Conservation (phyloP, 2,329 filamentous ascomycete genomes). For the Kalmusia sp. region DNA sequence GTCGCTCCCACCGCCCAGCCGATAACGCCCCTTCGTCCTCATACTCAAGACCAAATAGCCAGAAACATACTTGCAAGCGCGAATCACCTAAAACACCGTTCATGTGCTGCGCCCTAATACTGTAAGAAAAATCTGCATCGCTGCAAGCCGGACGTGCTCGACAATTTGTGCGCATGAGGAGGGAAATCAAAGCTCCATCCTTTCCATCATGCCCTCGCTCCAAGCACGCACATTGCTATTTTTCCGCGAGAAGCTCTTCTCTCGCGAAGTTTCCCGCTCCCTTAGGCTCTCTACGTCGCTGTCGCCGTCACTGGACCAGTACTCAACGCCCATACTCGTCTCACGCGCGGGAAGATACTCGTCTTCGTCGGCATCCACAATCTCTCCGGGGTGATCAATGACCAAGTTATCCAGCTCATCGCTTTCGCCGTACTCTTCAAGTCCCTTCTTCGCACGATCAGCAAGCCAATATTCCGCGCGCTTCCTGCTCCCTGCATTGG, state of each 20-base stretch:
- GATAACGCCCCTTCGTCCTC: conserved; percentile 15
- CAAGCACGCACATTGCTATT: conserved; percentile 58
- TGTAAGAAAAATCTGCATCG: too few relatives aligned
- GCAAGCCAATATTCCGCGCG: conserved; percentile 90
- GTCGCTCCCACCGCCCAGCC: conserved; percentile 33
- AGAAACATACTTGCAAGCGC: not conserved
- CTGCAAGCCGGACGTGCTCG: too few relatives aligned
- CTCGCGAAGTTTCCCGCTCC: conserved; percentile 41
- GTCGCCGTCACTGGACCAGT: conserved; percentile 39
- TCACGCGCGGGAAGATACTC: conserved; percentile 41
- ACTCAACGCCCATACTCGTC: conserved; percentile 39
- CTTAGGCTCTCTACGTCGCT: conserved; percentile 43
- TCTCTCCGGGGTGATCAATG: conserved; percentile 46
- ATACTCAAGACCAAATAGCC: conserved; percentile 6
- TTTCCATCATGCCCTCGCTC: conserved; percentile 61
- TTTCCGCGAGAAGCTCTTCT: conserved; percentile 45
- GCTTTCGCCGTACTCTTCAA: conserved; percentile 51
- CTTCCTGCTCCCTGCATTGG: conserved; percentile 71
- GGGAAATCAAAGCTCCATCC: conserved; percentile 56
- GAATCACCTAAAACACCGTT: not conserved
- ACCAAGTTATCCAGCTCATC: conserved; percentile 53
- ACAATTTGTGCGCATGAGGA: not conserved
- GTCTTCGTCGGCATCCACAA: conserved; percentile 48
- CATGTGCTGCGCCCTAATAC: not conserved
- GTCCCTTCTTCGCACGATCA: conserved; percentile 60